phyloP scores from a whole-genome alignment of 495 filamentous ascomycete species.

The Aspergillus incahuasiensis region DNA sequence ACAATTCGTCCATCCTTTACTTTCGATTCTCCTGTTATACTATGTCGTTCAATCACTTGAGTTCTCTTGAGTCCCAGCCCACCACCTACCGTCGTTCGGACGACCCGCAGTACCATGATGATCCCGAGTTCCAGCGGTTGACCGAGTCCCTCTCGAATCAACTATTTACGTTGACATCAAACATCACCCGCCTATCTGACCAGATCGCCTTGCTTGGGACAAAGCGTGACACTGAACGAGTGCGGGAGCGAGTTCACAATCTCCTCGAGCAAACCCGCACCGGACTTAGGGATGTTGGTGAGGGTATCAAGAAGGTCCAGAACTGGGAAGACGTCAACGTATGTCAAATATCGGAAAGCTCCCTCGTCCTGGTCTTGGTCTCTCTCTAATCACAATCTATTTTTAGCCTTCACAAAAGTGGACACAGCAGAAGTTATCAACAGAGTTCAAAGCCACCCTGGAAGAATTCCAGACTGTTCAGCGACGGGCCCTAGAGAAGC shows the following conservation, averaged over 20 bases:
- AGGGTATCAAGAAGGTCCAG: conserved; percentile 87
- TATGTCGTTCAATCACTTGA: conserved; percentile 92
- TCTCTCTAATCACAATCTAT: conserved; percentile 11
- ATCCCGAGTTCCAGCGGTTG: conserved; percentile 83
- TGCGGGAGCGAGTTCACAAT: conserved; percentile 83
- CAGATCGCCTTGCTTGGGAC: conserved; percentile 85
- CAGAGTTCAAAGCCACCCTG: conserved; percentile 82
- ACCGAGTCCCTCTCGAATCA: conserved; percentile 77
- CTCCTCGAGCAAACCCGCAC: conserved; percentile 77
- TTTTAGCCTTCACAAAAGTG: conserved; percentile 84
- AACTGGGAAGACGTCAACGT: conserved; percentile 91
- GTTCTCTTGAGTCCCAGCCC: conserved; percentile 77
- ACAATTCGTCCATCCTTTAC: conserved; percentile 8
- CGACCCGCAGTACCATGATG: conserved; percentile 74
- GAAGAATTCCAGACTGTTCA: conserved; percentile 89
- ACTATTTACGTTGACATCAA: conserved; percentile 80
- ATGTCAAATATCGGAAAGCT: conserved; percentile 29
- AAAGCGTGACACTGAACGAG: conserved; percentile 81
- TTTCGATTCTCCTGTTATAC: conserved; percentile 14
- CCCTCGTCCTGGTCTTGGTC: neutral
- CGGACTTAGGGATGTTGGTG: conserved; percentile 88
- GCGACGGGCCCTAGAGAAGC: conserved; percentile 82
- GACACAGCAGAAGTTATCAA: conserved; percentile 88
- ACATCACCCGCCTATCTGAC: conserved; percentile 72
- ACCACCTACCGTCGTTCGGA: conserved; percentile 60